Evolutionary conservation across 2,329 filamentous ascomycete species (phyloP), one percentile per base, ranked within the genome.

Genomic region (Thelonectria blattea): DNA sequence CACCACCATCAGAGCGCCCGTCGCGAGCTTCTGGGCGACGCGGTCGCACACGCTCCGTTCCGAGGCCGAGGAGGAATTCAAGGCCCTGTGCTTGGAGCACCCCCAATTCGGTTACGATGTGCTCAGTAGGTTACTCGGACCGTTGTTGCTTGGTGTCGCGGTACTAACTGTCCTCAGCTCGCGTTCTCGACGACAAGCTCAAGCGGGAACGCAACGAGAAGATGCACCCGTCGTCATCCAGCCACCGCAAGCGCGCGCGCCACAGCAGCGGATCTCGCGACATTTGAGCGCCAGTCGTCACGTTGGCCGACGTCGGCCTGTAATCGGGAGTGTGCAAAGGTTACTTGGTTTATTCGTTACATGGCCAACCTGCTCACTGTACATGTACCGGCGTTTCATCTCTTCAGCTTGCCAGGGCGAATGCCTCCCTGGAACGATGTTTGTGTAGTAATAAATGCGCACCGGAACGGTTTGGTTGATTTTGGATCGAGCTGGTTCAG

Each of bases 71-170:
- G 84, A 86, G 7, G 91, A 96, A 78, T 97, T 97, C 85, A 88
- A 89, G 74, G 76, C 84, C 47, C 86, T 97, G 77, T 97, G 93
- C 79, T 79, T 97, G 74, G 91, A 97, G 78, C 93, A 89, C 74
- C 93, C 93, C 17, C 90, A 96, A 73, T 97, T 97, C 74, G 91
- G 91, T 72, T 97, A 93, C 80, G 93, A 97, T 76, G 91, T 98
- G 57, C 85, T 97, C 61, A 93, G 87, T 92, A 81, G 67, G 83
- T 80, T 56, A 22, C 5, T 9, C 2, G 7, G 1, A 3, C 0
- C 4, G 5, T 1, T 49, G 5, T 0, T 12, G 43, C 9, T 42
- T 37, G 14, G 45, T n/a, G 39, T 14, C 49, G 42, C 50, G 17
- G n/a, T 54, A 39, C 54, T 71, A 64, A 72, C n/a, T 15, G 7